Conservation (phyloP, 345 rosid genomes). For the Salix purpurea region DNA sequence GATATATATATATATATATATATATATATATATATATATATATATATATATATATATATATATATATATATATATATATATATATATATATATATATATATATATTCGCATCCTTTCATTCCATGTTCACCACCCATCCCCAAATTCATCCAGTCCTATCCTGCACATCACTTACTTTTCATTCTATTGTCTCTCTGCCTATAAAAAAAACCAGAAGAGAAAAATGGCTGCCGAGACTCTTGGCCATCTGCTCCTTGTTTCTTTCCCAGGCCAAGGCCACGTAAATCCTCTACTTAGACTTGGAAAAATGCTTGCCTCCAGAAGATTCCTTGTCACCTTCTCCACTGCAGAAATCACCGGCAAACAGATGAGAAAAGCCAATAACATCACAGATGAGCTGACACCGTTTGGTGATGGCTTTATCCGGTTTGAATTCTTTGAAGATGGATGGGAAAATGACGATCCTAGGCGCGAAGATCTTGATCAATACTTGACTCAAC, state of each 20-base stretch:
- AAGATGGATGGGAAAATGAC: conserved; percentile 56
- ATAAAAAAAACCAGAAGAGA: too few relatives aligned
- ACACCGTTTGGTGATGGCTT: conserved; percentile 60
- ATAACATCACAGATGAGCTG: conserved; percentile 37
- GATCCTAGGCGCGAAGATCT: conserved; percentile 41
- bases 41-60: too few relatives aligned
- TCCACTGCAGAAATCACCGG: conserved; percentile 46
- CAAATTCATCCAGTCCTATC: too few relatives aligned
- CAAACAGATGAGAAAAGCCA: conserved; percentile 45
- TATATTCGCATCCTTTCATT: too few relatives aligned
- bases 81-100: too few relatives aligned
- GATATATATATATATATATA: too few relatives aligned
- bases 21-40: too few relatives aligned
- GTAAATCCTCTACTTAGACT: conserved; percentile 77
- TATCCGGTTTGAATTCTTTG: conserved; percentile 63
- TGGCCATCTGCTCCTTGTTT: conserved; percentile 64
- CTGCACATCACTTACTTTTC: too few relatives aligned
- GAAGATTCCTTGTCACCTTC: conserved; percentile 70
- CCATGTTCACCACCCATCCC: too few relatives aligned
- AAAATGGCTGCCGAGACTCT: conserved; percentile 35
- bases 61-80: too few relatives aligned
- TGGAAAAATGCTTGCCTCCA: conserved; percentile 73
- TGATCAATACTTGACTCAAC: conserved; percentile 37
- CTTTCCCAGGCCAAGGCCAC: conserved; percentile 85
- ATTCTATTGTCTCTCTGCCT: too few relatives aligned